phyloP scores from a whole-genome alignment of 2,329 filamentous ascomycete species.

The Microascus cirrosus region DNA sequence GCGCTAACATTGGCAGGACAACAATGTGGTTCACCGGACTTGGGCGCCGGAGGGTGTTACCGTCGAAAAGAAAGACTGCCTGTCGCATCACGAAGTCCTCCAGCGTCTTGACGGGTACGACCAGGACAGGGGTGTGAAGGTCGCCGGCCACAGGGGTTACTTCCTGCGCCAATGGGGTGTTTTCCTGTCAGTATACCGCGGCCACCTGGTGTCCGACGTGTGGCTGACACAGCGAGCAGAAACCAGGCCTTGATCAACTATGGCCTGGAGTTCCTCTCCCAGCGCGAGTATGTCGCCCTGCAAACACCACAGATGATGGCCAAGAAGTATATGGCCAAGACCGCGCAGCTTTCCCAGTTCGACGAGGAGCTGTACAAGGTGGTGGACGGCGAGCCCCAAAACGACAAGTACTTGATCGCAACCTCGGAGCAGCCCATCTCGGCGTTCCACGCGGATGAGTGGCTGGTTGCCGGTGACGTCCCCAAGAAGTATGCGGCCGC shows the following conservation, averaged over 20 bases:
- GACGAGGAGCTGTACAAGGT: constrained; percentile 99
- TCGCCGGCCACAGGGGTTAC: constrained; percentile 90
- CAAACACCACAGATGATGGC: constrained; percentile 93
- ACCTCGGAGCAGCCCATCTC: constrained; percentile 94
- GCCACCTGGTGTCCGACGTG: not conserved
- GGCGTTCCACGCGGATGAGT: constrained; percentile 85
- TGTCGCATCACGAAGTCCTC: constrained; percentile 94
- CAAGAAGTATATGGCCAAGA: constrained; percentile 94
- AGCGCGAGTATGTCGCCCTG: constrained; percentile 70
- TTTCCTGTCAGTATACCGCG: constrained; percentile 40
- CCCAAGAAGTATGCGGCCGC: constrained; percentile 59
- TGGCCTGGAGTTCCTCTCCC: constrained; percentile 76
- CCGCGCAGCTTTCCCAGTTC: constrained; percentile 91
- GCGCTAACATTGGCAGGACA: constrained; percentile 38
- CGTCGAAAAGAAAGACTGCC: constrained; percentile 62
- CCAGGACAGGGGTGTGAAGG: constrained; percentile 82
- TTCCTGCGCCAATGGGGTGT: constrained; percentile 85
- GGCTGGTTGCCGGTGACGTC: constrained; percentile 73
- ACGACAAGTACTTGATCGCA: constrained; percentile 70
- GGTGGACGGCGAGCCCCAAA: constrained; percentile 71
- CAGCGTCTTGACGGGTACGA: constrained; percentile 84
- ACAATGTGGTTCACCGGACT: constrained; percentile 65
- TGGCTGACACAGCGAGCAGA: constrained; percentile 6
- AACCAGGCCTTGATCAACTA: constrained; percentile 95
- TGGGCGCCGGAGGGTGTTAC: constrained; percentile 71